Conservation (phyloP, 192 early-diverging fungal species). For the Mycoemilia scoparia region DNA sequence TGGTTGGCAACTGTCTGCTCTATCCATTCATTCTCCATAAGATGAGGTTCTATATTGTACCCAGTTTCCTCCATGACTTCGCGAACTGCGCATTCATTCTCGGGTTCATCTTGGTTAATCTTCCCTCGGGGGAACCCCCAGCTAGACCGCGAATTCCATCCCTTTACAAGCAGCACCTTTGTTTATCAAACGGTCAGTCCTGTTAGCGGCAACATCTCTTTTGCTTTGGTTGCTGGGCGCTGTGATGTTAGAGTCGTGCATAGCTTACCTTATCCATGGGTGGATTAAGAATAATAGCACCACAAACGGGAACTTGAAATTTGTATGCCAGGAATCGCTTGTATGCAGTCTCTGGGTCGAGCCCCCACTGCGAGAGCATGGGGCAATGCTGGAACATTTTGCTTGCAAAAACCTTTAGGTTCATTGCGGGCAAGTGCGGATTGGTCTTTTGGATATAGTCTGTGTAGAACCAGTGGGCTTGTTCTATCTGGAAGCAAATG, state of each 20-base stretch:
- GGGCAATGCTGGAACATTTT: conserved; percentile 81
- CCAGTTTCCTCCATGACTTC: conserved; percentile 94
- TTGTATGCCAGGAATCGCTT: conserved; percentile 90
- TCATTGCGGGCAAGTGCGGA: conserved; percentile 59
- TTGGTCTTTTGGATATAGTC: conserved; percentile 88
- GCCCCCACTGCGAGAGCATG: conserved; percentile 69
- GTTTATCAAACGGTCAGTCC: too few relatives aligned
- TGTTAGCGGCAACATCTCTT: too few relatives aligned
- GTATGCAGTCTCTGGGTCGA: conserved; percentile 78
- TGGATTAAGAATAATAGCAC: conserved; percentile 84
- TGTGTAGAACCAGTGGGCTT: conserved; percentile 98
- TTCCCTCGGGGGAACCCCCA: conserved; percentile 99
- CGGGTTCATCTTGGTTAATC: conserved; percentile 91
- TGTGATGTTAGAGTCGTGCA: too few relatives aligned
- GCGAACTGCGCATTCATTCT: conserved; percentile 71
- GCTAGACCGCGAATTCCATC: conserved; percentile 69
- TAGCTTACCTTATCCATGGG: conserved; percentile 44
- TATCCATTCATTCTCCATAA: conserved; percentile 62
- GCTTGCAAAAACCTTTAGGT: conserved; percentile 69
- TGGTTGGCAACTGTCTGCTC: conserved; percentile 84
- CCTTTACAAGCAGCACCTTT: conserved; percentile 82
- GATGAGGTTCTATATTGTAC: conserved; percentile 57
- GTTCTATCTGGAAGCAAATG: conserved; percentile 96
- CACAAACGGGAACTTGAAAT: conserved; percentile 89
- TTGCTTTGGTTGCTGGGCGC: too few relatives aligned